Base-by-base conservation (phyloP, 768 basidiomycete genomes). In the Tephrocybe sp. region DNA sequence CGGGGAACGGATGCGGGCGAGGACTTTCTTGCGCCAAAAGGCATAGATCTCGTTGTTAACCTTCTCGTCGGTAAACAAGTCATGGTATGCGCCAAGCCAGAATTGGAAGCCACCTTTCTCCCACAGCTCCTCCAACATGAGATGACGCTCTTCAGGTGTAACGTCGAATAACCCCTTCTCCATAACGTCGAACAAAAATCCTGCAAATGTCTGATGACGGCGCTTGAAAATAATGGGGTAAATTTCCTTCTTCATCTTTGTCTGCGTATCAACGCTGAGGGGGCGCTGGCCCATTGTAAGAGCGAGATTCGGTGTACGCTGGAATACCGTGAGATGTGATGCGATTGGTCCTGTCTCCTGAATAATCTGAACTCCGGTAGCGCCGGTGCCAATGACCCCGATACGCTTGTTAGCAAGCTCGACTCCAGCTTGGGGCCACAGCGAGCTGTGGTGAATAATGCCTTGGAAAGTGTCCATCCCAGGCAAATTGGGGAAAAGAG, bases 371-470 rank as follows among this genome's bases (percentile, higher is more conserved):
- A 66, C 63, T 12, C 63, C 65, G 19, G 54, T 63, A 9, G 65
- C 63, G 0, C 65, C 64, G 1, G 64, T 66, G 11, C 65, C 65
- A 35, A 66, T 62, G n/a, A 66, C 53, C 3, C 57, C 65, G 12
- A 66, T 54, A 3, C 62, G 63, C 41, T 66, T 65, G 17, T 59
- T 60, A 4, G 49, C n/a, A 10, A 62, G 33, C 10, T 63, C 59
- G 7, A 61, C 32, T 4, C 55, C 58, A 0, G 38, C 51, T 49
- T 62, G 48, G 14, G 63, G 63, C 65, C 65, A 66, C n/a, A 32
- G 41, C 1, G 54, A 48, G 11, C 59, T 64, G 53, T 66, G 65
- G 39, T 63, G 50, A n/a, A 55, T 36, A 16, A 46, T 48, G 0
- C 65, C 65, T 46, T 61, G 45, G 53, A 66, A 66, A 10, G 51